Evolutionary conservation across 768 basidiomycete species (phyloP), one percentile per base, ranked within the genome.

Genomic region (Russula lepida): DNA sequence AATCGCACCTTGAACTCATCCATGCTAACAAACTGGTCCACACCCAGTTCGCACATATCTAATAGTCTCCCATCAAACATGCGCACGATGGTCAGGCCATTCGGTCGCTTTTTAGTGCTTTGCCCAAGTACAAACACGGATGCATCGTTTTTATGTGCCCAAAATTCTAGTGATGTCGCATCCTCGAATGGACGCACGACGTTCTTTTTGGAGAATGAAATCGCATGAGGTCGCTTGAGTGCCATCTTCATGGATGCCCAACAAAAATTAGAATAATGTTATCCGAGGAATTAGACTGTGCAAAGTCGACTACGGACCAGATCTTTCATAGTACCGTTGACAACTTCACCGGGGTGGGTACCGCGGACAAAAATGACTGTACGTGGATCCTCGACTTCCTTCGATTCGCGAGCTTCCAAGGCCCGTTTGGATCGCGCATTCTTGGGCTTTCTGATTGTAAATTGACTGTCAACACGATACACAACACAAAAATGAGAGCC

Each of bases 201-300:
- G 71, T 98, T 98, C 74, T 97, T 95, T 73, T 95, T 97, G 49
- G 88, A 89, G 76, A 98, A 99, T 13, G 92, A 83, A 63, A 98
- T 88, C 0, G 86, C 86, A 68, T 95, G 66, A 0, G 97, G 95
- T 59, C 89, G 87, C 73, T 98, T 98, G 63, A 98, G 81, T 3
- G 91, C 85, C 86, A 95, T 94, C 95, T 97, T 67, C 57, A 19
- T 21, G 27, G n/a, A n/a, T 23, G 15, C 27, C 27, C 21, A 9
- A 55, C 35, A 37, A 13, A 21, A 27, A 44, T 54, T 28, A 48
- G 15, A 43, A 15, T 30, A 23, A 32, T 11, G 19, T 32, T 17
- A 44, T 46, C 15, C 1, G 28, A n/a, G 5, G 9, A 43, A 43
- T 21, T 3, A 23, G 7, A 19, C 21, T 5, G 8, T 19, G 17